phyloP scores from a whole-genome alignment of 2,329 filamentous ascomycete genomes.

The Plenodomus lindquistii region DNA sequence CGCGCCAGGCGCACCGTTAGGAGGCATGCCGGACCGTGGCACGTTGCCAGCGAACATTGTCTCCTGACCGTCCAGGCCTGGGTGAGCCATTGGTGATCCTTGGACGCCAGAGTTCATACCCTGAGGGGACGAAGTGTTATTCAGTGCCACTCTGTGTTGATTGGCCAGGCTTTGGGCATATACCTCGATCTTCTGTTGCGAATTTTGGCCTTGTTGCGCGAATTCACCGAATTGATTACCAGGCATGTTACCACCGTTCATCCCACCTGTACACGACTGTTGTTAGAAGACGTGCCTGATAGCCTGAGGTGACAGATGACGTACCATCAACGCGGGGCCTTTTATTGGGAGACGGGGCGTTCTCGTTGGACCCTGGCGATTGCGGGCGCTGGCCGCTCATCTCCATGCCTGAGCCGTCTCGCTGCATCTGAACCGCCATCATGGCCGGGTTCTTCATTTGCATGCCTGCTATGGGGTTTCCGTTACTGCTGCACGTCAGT shows the following conservation, averaged over 20 bases:
- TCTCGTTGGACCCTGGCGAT: constrained; percentile 82
- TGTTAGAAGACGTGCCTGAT: constrained; percentile 53
- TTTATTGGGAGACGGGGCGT: constrained; percentile 91
- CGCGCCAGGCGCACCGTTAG: constrained; percentile 56
- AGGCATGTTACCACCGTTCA: constrained; percentile 74
- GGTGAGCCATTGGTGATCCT: constrained; percentile 80
- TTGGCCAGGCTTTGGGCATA: constrained; percentile 85
- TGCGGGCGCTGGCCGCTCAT: constrained; percentile 75
- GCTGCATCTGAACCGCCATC: constrained; percentile 78
- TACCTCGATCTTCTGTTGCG: constrained; percentile 83
- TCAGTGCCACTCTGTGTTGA: constrained; percentile 80
- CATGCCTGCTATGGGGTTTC: constrained; percentile 65
- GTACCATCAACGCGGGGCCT: constrained; percentile 78
- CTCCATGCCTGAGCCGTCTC: constrained; percentile 85
- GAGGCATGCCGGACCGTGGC: constrained; percentile 57
- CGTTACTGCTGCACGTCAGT: constrained; percentile 26
- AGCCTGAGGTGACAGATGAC: constrained; percentile 55
- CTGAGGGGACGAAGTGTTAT: constrained; percentile 79
- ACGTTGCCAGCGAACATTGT: constrained; percentile 43
- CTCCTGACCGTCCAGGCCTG: constrained; percentile 45
- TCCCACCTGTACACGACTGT: constrained; percentile 68
- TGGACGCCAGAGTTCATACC: constrained; percentile 72
- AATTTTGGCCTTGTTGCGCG: constrained; percentile 56
- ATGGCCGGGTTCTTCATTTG: constrained; percentile 58
- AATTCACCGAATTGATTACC: constrained; percentile 74